phyloP scores from a whole-genome alignment of 169 alveolate genomes.

The Plasmodium knowlesi region DNA sequence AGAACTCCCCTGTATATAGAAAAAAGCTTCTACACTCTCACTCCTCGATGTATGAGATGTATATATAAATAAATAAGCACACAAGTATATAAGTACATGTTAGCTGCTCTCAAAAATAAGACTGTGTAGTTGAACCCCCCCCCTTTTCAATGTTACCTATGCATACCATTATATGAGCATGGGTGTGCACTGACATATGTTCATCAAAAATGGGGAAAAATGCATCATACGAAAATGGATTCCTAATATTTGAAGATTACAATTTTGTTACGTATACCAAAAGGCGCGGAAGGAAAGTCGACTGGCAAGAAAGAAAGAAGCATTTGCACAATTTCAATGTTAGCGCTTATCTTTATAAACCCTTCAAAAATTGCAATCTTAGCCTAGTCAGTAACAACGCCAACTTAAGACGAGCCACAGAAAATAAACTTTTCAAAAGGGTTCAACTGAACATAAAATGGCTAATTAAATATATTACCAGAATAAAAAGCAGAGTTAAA shows the following conservation, averaged over 20 bases:
- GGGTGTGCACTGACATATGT: not conserved
- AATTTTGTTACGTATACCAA: conserved; percentile 37
- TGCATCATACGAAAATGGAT: conserved; percentile 23
- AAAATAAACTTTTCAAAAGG: conserved; percentile 36
- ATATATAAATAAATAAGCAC: not conserved
- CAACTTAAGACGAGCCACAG: not conserved
- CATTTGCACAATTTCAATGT: conserved; percentile 22
- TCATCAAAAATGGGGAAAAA: conserved; percentile 17
- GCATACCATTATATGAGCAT: not conserved
- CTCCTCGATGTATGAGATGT: not conserved
- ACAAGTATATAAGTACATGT: not conserved
- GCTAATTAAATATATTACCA: conserved; percentile 18
- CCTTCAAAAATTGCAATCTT: conserved; percentile 18
- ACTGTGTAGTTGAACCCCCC: not conserved
- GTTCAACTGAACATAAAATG: conserved; percentile 20
- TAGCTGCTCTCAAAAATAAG: not conserved
- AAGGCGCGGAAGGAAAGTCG: conserved; percentile 6
- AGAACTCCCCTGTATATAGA: not conserved
- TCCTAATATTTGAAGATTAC: conserved; percentile 57
- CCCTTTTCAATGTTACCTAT: not conserved
- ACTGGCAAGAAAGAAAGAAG: conserved; percentile 11
- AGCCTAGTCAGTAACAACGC: conserved; percentile 18
- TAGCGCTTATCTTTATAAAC: not conserved
- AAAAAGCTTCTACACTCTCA: not conserved
- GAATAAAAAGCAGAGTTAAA: conserved; percentile 23